A percentile compares a stretch with the other conserved stretches of the same genome.
Evolutionary conservation across 306 rosid species (phyloP).

Genomic region (Notholithocarpus densiflorus): DNA sequence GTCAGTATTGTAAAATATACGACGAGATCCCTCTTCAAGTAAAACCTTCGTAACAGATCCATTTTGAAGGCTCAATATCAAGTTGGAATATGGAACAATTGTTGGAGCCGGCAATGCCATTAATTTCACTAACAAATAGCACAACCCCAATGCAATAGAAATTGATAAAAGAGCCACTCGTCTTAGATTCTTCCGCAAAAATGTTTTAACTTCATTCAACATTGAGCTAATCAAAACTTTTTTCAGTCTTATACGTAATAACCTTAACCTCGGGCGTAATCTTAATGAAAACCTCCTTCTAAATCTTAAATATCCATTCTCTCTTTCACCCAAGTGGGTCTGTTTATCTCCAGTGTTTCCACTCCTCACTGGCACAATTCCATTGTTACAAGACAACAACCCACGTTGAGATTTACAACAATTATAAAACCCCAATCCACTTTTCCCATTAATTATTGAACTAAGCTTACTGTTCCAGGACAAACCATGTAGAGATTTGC

Average conservation of each 20-base stretch:
- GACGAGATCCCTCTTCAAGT: slow-evolving; percentile 91
- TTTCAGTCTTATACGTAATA: slow-evolving; percentile 54
- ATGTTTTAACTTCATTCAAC: slow-evolving; percentile 42
- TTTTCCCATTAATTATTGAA: slow-evolving; percentile 21
- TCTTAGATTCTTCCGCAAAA: slow-evolving; percentile 60
- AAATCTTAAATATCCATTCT: slow-evolving; percentile 35
- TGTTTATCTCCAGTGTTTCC: slow-evolving; percentile 42
- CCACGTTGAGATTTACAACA: slow-evolving; percentile 42
- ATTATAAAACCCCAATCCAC: slow-evolving; percentile 36
- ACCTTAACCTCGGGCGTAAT: slow-evolving; percentile 74
- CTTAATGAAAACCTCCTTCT: slow-evolving; percentile 70
- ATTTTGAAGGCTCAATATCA: slow-evolving; percentile 57
- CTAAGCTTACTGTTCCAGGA: slow-evolving; percentile 30
- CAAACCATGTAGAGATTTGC: slow-evolving; percentile 37
- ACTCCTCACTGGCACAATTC: slow-evolving; percentile 48
- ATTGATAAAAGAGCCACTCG: slow-evolving; percentile 50
- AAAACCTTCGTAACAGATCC: slow-evolving; percentile 65
- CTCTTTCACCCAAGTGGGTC: slow-evolving; percentile 39
- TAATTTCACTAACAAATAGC: slow-evolving; percentile 66
- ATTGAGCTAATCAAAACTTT: slow-evolving; percentile 50
- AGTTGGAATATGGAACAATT: slow-evolving; percentile 80
- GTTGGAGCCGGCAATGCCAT: slow-evolving; percentile 60
- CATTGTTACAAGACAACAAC: slow-evolving; percentile 34
- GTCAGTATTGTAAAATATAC: slow-evolving; percentile 55
- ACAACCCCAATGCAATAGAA: slow-evolving; percentile 56